These are phyloP conservation scores for Aciculoconidium aculeatum DNA, from an alignment of 805 yeast genomes.

Conservation along the genomic window DNA sequence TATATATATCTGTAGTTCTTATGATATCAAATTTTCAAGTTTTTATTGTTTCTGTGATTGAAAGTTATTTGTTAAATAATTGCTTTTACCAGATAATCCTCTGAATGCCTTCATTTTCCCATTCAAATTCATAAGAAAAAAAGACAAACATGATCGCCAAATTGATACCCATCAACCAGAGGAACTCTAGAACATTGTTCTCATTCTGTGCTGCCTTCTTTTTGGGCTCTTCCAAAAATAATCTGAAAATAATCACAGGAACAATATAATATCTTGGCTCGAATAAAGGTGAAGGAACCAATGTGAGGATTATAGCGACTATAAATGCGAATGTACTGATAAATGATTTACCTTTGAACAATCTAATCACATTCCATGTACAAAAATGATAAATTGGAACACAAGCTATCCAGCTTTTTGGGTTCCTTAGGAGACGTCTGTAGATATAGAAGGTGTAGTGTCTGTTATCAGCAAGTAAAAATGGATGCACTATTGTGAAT, in stretches of 20 bases:
- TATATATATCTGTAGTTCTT: no score
- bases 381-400: slow-evolving; percentile 71
- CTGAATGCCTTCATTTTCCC: slow-evolving; percentile 66
- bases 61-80: no score
- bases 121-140: slow-evolving; percentile 53
- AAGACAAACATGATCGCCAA: slow-evolving; percentile 50
- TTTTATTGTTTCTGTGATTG: no score
- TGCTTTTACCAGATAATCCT: slow-evolving; percentile 78
- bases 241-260: slow-evolving; percentile 73
- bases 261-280: slow-evolving; percentile 91
- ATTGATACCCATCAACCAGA: slow-evolving; percentile 59
- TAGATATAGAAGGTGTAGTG: slow-evolving; percentile 88
- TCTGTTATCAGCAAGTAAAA: slow-evolving; percentile 87
- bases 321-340: slow-evolving; percentile 46
- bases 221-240: no score
- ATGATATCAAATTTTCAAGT: no score
- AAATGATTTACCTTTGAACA: slow-evolving; percentile 14
- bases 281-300: slow-evolving; percentile 86
- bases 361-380: slow-evolving; percentile 24
- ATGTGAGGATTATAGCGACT: slow-evolving; percentile 49
- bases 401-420: slow-evolving; percentile 41
- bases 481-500: slow-evolving; percentile 81
- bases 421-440: slow-evolving; percentile 53
- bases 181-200: slow-evolving; percentile 42
- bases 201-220: slow-evolving; percentile 41